Evolutionary conservation across 2,329 filamentous ascomycete species (phyloP).

Genomic region (Diaporthe eres): DNA sequence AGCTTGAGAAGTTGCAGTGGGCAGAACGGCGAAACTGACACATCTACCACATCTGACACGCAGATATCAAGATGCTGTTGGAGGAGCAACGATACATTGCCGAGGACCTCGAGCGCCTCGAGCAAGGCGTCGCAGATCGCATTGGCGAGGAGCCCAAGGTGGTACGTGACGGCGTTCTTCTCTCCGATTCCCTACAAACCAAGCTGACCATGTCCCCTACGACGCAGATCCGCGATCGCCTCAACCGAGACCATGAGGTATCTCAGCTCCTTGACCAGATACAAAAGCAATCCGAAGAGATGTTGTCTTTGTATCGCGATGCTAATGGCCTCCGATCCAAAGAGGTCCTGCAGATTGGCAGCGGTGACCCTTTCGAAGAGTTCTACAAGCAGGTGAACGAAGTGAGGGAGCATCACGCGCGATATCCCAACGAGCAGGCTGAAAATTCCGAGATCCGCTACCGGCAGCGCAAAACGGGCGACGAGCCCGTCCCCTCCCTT

Average conservation of each 20-base stretch:
- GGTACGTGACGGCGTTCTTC: constrained; percentile 60
- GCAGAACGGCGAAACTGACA: background rate
- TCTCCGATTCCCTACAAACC: background rate
- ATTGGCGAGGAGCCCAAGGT: constrained; percentile 90
- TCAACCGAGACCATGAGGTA: constrained; percentile 94
- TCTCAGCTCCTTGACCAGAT: constrained; percentile 89
- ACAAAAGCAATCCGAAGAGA: constrained; percentile 84
- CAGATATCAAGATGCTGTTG: constrained; percentile 75
- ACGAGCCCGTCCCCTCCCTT: constrained; percentile 74
- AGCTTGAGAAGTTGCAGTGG: background rate
- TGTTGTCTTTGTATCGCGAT: constrained; percentile 89
- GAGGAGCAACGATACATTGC: constrained; percentile 96
- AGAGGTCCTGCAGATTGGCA: constrained; percentile 87
- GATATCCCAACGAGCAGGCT: constrained; percentile 93
- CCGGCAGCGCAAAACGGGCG: constrained; percentile 76
- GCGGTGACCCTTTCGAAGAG: constrained; percentile 88
- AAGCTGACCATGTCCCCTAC: constrained; percentile 45
- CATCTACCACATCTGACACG: background rate
- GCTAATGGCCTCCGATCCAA: constrained; percentile 77
- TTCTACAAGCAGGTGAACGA: constrained; percentile 89
- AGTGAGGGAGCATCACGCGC: constrained; percentile 88
- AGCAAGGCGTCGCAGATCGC: constrained; percentile 93
- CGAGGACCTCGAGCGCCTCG: constrained; percentile 95
- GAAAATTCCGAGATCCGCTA: constrained; percentile 97
- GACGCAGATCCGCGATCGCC: constrained; percentile 83